phyloP scores from a whole-genome alignment of 2,329 filamentous ascomycete genomes.

The Colletotrichum lini region DNA sequence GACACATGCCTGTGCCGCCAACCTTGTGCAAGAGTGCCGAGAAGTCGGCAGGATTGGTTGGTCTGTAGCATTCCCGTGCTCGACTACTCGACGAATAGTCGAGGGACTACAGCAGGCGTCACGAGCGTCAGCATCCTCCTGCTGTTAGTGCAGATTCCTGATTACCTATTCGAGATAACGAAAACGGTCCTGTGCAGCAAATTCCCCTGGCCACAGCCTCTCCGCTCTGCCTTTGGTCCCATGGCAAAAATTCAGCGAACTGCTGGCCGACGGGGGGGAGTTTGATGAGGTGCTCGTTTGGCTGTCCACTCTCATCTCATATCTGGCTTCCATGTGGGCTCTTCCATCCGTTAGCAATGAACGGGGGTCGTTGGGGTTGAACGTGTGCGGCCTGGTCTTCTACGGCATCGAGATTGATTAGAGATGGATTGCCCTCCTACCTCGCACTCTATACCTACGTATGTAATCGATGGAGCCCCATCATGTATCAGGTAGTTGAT shows the following conservation, averaged over 20 bases:
- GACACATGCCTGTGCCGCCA: conserved; percentile 25
- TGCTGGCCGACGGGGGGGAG: conserved; percentile 9
- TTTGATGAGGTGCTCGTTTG: conserved; percentile 31
- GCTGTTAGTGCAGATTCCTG: neutral
- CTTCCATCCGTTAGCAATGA: conserved; percentile 18
- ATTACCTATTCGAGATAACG: conserved; percentile 15
- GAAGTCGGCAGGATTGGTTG: conserved; percentile 12
- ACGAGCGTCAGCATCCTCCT: conserved; percentile 33
- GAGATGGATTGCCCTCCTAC: neutral
- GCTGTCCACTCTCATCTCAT: conserved; percentile 26
- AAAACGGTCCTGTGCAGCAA: neutral
- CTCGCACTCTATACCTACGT: neutral
- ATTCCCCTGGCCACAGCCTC: neutral
- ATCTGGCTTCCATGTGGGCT: conserved; percentile 16
- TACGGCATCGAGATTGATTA: neutral
- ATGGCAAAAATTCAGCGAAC: neutral
- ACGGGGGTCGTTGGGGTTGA: neutral
- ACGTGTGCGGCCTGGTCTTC: conserved; percentile 3
- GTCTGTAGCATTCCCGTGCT: neutral
- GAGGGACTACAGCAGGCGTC: neutral
- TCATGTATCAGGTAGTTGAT: conserved; percentile 22
- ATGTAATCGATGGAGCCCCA: neutral
- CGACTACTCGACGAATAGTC: conserved; percentile 26
- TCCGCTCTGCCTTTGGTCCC: neutral
- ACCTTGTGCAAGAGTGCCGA: conserved; percentile 9